A percentile compares a stretch with the other conserved stretches of the same genome.
Evolutionary conservation across 768 basidiomycete genomes (phyloP).

Genomic region (Mycena belliarum): DNA sequence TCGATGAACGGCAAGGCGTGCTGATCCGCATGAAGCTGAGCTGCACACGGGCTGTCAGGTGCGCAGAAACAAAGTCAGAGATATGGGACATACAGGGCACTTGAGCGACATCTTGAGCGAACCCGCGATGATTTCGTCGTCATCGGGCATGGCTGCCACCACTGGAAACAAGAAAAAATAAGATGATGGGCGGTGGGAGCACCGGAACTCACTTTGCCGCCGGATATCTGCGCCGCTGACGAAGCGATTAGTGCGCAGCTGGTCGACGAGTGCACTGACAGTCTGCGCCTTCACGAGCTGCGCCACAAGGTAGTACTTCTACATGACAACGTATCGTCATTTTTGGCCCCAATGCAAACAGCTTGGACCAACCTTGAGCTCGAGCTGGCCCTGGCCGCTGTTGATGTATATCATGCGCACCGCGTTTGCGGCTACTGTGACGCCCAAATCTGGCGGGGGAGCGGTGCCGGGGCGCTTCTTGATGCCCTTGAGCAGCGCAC

Average conservation of each 20-base stretch:
- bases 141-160: constrained; percentile 41
- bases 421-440: constrained; percentile 37
- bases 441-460: constrained; percentile 50
- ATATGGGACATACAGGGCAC: constrained; percentile 65
- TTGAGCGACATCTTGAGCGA: constrained; percentile 66
- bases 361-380: constrained; percentile 29
- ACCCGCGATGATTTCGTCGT: constrained; percentile 72
- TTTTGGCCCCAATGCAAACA: too few species aligned
- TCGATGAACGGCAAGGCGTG: constrained; percentile 59
- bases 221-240: constrained; percentile 50
- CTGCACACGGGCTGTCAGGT: constrained; percentile 34
- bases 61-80: too few species aligned
- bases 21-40: constrained; percentile 65
- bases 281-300: constrained; percentile 61
- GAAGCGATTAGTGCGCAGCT: constrained; percentile 53
- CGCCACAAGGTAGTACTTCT: constrained; percentile 67
- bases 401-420: constrained; percentile 67
- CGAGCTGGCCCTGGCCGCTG: constrained; percentile 45
- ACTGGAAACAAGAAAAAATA: constrained; percentile 39
- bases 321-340: too few species aligned
- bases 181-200: not conserved
- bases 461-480: constrained; percentile 74
- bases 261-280: constrained; percentile 54
- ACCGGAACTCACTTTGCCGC: constrained; percentile 45
- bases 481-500: constrained; percentile 59